Base-by-base conservation (phyloP, 202 grass and related monocot genomes). In the Digitaria exilis region DNA sequence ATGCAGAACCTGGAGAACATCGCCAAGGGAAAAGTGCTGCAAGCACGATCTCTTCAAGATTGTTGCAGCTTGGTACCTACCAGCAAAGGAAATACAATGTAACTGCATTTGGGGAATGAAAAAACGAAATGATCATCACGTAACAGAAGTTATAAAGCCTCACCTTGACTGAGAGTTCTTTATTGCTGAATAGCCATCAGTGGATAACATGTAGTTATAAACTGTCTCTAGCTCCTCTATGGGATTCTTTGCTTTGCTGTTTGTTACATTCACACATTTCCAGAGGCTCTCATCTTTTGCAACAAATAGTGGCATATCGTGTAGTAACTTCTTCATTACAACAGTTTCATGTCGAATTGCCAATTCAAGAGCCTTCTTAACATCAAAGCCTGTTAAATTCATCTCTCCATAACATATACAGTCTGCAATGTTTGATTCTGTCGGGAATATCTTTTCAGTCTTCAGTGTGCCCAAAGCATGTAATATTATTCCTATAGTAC, bases 1-100 rank as follows among this genome's bases (percentile, higher is more conserved):
- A 68, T 97, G 87, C 72, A 95, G 84, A 65, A 97, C 82, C 88
- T 97, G 92, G 30, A 97, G 92, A 77, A 88, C 46, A 28, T 97
- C 92, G 25, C 88, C 88, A 73, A 95, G 66, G 51, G 58, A 76
- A 85, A 71, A 89, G 65, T 88, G 85, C 52, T 90, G 85, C 80
- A 98, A 86, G 69, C 95, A 98, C 17, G 56, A 80, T 45, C 89
- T 80, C 87, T 84, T 95, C 9, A 98, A 82, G 39, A 93, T 80
- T 51, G 26, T 90, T 71, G 95, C 90, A 74, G 95, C 88, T 80
- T 93, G 88, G 74, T 98, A 95, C 90, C 92, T 98, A 80, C 9
- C 25, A 72, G 78, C 19, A 86, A 88, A 54, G 32, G 39, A 82
- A 31, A 82, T 1, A 17, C 22, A 75, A 76, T 34, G 34, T 70